These are phyloP conservation scores for Mortierella sp. DNA, from an alignment of 371 early-diverging fungal genomes.

Conservation along the genomic window DNA sequence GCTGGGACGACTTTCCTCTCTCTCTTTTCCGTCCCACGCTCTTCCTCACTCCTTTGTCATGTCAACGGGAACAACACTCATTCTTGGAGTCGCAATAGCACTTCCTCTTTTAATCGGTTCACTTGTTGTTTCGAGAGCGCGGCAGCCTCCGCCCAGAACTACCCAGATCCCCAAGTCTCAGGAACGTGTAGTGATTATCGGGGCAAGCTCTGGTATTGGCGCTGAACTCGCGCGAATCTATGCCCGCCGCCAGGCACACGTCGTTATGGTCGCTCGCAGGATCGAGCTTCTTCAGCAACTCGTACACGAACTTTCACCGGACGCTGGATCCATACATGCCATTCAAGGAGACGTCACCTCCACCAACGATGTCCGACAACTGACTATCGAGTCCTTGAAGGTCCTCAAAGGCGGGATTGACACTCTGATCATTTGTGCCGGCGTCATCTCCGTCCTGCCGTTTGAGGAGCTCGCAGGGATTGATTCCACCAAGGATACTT, in stretches of 20 bases:
- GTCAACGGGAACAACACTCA: slow-evolving; percentile 9
- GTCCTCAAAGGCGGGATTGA: slow-evolving; percentile 60
- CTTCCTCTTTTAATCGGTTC: slow-evolving; percentile 5
- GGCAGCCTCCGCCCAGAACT: slow-evolving; percentile 14
- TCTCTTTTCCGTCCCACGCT: not conserved
- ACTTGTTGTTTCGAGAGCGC: not conserved
- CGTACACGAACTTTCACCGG: slow-evolving; percentile 42
- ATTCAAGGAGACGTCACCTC: slow-evolving; percentile 35
- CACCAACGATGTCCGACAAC: slow-evolving; percentile 27
- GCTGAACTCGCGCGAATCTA: slow-evolving; percentile 73
- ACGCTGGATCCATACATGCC: slow-evolving; percentile 30
- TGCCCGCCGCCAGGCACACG: slow-evolving; percentile 73
- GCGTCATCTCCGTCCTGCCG: slow-evolving; percentile 71
- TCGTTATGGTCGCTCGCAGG: slow-evolving; percentile 79
- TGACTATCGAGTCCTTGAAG: slow-evolving; percentile 27
- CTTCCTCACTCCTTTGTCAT: not conserved
- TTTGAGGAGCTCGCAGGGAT: slow-evolving; percentile 68
- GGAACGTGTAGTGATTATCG: slow-evolving; percentile 81
- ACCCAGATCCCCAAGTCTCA: slow-evolving; percentile 24
- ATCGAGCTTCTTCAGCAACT: slow-evolving; percentile 60
- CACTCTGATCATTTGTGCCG: slow-evolving; percentile 76
- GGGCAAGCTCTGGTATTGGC: slow-evolving; percentile 88
- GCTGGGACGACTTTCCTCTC: too few relatives aligned
- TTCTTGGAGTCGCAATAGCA: not conserved
- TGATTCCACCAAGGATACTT: slow-evolving; percentile 7